Evolutionary conservation across 768 basidiomycete species (phyloP), one percentile per base, ranked within the genome.

Genomic region (Termitomyces sp.): DNA sequence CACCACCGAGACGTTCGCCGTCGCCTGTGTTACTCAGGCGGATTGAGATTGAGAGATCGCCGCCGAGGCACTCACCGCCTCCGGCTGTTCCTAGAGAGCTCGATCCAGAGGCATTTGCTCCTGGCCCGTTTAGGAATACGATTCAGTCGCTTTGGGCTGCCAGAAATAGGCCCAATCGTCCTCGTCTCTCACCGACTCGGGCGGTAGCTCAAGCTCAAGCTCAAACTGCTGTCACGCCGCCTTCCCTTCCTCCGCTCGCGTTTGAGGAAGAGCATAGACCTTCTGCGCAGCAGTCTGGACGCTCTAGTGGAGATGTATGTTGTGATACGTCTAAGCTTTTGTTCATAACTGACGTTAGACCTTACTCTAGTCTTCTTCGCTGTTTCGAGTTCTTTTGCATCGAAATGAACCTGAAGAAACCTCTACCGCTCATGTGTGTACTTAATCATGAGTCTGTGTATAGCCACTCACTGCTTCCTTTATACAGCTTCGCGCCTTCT

Each of bases 41-140:
- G 11, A 20, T 25, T 18, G 33, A 52, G 11, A 20, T 25, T 18
- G 33, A 52, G 9, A 23, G 36, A 7, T 56, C 61, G 0, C 49
- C 58, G 5, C 7, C 40, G 11, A 54, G 49, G 10, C 52, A 57
- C 20, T 36, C 35, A 13, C 56, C 58, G 45, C 39, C 63, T 42
- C n/a, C 58, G 6, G 20, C 52, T 18, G 44, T 59, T n/a, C 43
- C 61, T 33, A 55, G 61, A 18, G 54, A 60, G 35, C 57, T 76
- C 12, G 65, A 76, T 58, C 68, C 73, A 0, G 66, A 70, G 12
- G 63, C 69, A 2, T 77, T 75, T 58, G 70, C 70, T 9, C 73
- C 78, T 41, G 79, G 80, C 4, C 76, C 76, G 1, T 80, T 80
- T 67, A 65, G 78, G 25, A 76, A 76, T 47, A 79, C 80, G 2